Base-by-base conservation (phyloP, 1,284 basidiomycete species). In the Xerocomus amazonicus region DNA sequence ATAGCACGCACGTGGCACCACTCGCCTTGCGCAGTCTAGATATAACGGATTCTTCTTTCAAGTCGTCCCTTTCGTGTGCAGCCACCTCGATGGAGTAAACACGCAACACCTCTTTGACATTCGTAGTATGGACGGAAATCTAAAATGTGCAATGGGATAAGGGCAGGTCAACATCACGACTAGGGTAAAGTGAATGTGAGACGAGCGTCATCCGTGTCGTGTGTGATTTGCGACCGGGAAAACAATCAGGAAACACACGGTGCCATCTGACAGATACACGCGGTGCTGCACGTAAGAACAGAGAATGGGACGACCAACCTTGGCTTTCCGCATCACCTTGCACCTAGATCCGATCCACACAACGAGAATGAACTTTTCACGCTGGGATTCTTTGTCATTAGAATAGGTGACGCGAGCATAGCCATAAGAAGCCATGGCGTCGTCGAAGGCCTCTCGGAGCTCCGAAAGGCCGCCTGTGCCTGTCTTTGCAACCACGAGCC, bases 291-390 rank as follows among this genome's bases (percentile, higher is more conserved):
- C 63, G 58, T 65, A 59, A 60, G 51, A 52, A 32, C 37, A 39
- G 44, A 27, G 42, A 29, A 36, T 23, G 37, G 37, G 38, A 28
- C 17, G 47, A 67, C 80, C 56, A 57, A 90, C 91, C 83, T 90
- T 93, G 39, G 86, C 92, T 72, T 85, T 88, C 55, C 92, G 80
- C 92, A 95, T 93, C 57, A 93, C 77, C 74, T 90, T 91, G 71
- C 90, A 92, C 39, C 77, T 71, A 34, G 81, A 75, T 36, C 92
- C 92, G 69, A 95, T 94, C 92, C 92, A 95, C 51, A 86, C 82
- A 68, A 95, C 79, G 61, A 95, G 77, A 57, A 91, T 80, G 72
- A 95, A 95, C 75, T 94, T 95, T 75, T 93, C 87, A 55, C 92
- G 81, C 69, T 78, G 84, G 41, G 84, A 86, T 73, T 90, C 87